phyloP scores from a whole-genome alignment of 2,329 filamentous ascomycete species.

The Alternaria rosae region DNA sequence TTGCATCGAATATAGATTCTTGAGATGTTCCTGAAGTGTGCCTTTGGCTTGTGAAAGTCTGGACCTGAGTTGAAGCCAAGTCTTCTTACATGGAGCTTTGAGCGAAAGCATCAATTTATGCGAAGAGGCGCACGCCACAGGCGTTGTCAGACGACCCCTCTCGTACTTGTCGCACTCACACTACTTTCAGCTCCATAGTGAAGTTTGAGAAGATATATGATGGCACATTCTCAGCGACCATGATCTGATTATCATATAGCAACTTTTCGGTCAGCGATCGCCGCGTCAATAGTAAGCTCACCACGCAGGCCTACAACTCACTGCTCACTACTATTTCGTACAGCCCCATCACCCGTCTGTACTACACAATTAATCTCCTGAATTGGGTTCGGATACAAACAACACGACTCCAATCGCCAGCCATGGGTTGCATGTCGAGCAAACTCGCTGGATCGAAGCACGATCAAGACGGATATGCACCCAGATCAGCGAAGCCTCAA shows the following conservation, averaged over 20 bases:
- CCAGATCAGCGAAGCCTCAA: not conserved
- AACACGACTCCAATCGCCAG: not conserved
- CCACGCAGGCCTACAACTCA: not conserved
- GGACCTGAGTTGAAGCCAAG: not conserved
- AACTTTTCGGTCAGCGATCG: not conserved
- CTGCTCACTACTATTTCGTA: not conserved
- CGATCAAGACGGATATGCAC: not conserved
- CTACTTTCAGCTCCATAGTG: not conserved
- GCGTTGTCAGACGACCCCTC: slow-evolving; percentile 1
- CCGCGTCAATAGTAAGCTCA: not conserved
- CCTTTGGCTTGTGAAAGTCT: not conserved
- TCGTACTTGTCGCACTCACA: not conserved
- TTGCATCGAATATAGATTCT: not conserved
- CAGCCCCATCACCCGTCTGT: not conserved
- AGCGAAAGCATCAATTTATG: not conserved
- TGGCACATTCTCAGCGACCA: not conserved
- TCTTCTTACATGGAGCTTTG: not conserved
- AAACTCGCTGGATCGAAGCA: slow-evolving; percentile 2
- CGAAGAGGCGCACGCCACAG: not conserved
- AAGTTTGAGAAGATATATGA: not conserved
- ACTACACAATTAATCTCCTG: not conserved
- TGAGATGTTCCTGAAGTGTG: not conserved
- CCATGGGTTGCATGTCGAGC: slow-evolving; percentile 19
- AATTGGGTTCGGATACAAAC: not conserved
- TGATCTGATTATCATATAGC: not conserved